Evolutionary conservation across 139 green algal genomes (phyloP).

Genomic region (Klebsormidium nitens): DNA sequence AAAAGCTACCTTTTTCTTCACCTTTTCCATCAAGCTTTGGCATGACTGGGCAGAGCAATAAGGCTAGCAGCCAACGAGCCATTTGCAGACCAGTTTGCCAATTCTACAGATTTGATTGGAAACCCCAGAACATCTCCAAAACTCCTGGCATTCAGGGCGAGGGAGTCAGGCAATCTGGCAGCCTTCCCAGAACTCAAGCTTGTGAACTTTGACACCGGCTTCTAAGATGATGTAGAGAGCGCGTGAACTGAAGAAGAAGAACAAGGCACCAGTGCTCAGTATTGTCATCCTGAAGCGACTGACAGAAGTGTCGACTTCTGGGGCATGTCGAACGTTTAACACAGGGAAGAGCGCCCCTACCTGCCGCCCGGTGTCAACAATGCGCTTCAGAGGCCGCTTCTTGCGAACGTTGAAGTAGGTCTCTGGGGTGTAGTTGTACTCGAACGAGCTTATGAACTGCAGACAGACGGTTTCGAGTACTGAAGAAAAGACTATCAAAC

Average conservation of each 20-base stretch:
- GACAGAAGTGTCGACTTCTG: background rate
- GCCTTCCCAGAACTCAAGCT: background rate
- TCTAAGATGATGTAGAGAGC: background rate
- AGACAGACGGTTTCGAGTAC: no score
- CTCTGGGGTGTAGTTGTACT: constrained; percentile 32
- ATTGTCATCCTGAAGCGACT: background rate
- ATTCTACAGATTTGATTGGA: background rate
- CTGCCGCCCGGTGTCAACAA: constrained; percentile 25
- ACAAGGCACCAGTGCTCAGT: background rate
- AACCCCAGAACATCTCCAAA: no score
- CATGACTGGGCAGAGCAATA: background rate
- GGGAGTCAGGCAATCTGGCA: no score
- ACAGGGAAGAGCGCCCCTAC: background rate
- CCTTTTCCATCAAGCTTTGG: background rate
- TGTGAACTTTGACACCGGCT: background rate
- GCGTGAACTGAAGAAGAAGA: constrained; percentile 15
- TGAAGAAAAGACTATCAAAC: no score
- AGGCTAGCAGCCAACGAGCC: background rate
- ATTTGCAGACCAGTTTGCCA: background rate
- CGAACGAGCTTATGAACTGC: constrained; percentile 5
- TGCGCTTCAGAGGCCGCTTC: background rate
- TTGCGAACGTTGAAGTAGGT: constrained; percentile 36
- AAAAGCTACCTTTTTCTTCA: background rate
- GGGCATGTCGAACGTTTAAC: background rate
- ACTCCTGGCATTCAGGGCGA: no score